Base-by-base conservation (phyloP, 257 asterid genomes). In the Cruciata laevipes region DNA sequence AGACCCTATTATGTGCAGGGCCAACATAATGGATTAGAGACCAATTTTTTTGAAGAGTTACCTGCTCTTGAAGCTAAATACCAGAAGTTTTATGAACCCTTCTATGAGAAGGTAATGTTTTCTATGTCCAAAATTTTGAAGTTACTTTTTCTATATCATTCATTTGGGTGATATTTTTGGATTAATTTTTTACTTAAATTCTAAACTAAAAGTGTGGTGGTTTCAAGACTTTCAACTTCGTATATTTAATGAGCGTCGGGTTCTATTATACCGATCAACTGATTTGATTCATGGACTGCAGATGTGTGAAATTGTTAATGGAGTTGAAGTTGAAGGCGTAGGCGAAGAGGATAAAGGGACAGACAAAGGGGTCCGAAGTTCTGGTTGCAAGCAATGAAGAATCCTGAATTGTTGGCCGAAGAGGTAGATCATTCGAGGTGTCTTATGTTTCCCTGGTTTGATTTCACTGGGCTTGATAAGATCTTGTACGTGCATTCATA, bases 61-160 rank as follows among this genome's bases (percentile, higher is more conserved):
- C 84, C 87, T 65, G 88, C 90, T 33, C 90, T 90, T 69, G 96
- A 88, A 82, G 88, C 93, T 65, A 88, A 82, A 77, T 90, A 85
- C 79, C 89, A 88, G 77, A 86, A 79, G 77, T 85, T 82, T 59
- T 90, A 88, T 59, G 86, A 81, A 49, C 96, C 97, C 0, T 74
- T 86, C 8, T 90, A 90, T 72, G 65, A 80, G 3, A 85, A 86
- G 83, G 97, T 82, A 20, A 3, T 18, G 0, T 61, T 49, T 47
- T n/a, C 31, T 31, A 18, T 66, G 13, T 66, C 25, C 24, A 16
- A 17, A 11, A 66, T 21, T 44, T 66, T 20, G 44, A 30, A 16
- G 27, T 49, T 32, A 0, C 18, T 47, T 65, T 7, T 24, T n/a
- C n/a, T n/a, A n/a, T 2, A 24, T 2, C n/a, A 47, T n/a, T 6